A percentile compares a stretch with the other conserved stretches of the same genome.
Conservation (phyloP, 2,329 filamentous ascomycete species). For the Talaromyces sp. region DNA sequence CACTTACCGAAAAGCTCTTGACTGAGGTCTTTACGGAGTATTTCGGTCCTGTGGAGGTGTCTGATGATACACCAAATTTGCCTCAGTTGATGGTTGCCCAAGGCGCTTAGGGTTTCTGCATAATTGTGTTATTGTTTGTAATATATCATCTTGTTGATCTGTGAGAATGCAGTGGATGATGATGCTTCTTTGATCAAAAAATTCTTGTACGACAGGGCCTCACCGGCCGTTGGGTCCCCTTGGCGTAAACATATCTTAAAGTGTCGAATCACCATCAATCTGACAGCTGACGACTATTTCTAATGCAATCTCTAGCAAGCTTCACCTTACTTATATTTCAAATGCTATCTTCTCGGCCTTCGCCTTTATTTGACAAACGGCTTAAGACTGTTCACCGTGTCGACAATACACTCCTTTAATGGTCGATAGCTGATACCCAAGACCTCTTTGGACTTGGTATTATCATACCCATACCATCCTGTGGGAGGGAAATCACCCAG, state of each 20-base stretch:
- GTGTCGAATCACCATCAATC: not conserved
- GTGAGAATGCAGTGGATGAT: not conserved
- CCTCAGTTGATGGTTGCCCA: conserved; percentile 7
- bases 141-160: not conserved
- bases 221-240: not conserved
- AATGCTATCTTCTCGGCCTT: conserved; percentile 5
- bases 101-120: not conserved
- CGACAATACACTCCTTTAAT: conserved; percentile 35
- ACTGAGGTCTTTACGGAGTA: conserved; percentile 57
- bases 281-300: not conserved
- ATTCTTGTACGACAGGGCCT: not conserved
- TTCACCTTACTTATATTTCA: conserved; percentile 2
- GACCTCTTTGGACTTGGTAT: conserved; percentile 36
- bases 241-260: not conserved
- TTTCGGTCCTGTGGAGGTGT: conserved; percentile 34
- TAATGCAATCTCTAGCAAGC: not conserved
- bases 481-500: conserved; percentile 18
- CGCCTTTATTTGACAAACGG: conserved; percentile 9
- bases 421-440: conserved; percentile 38
- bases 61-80: conserved; percentile 12
- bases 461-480: conserved; percentile 35
- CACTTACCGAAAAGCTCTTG: conserved; percentile 62
- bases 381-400: conserved; percentile 30
- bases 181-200: not conserved
- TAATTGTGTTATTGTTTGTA: not conserved